A percentile compares a stretch with the other conserved stretches of the same genome.
These are phyloP conservation scores for Saccharomyces hybrid DNA, from an alignment of 1,139 yeast species.

Conservation along the genomic window DNA sequence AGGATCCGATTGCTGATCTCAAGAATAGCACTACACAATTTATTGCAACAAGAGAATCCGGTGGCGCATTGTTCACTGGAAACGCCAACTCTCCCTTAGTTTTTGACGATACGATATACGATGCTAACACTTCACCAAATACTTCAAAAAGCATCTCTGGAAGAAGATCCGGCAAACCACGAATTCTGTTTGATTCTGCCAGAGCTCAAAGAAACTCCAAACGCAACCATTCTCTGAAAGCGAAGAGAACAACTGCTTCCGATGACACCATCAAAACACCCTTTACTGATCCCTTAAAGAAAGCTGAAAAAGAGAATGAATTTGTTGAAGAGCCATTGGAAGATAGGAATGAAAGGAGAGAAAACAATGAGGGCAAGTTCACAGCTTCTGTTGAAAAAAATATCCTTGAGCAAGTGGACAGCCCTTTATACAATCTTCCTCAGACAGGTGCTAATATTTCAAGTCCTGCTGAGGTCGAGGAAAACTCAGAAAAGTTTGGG, in stretches of 20 bases:
- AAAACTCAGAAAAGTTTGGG: background rate
- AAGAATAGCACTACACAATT: constrained; percentile 1
- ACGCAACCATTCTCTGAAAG: background rate
- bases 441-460: constrained; percentile 8
- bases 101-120: background rate
- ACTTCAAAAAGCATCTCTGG: background rate
- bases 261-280: background rate
- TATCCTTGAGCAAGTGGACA: constrained; percentile 22
- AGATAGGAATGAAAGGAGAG: background rate
- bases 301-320: constrained; percentile 19
- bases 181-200: constrained; percentile 1
- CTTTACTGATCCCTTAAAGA: constrained; percentile 23
- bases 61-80: constrained; percentile 23
- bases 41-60: constrained; percentile 5
- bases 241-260: background rate
- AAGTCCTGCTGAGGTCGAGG: background rate
- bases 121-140: background rate
- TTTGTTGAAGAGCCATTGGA: constrained; percentile 22
- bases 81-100: constrained; percentile 17
- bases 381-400: constrained; percentile 3
- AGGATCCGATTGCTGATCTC: constrained; percentile 19
- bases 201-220: background rate
- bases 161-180: background rate
- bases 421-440: constrained; percentile 22
- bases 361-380: background rate